phyloP scores from a whole-genome alignment of 768 basidiomycete species.

The Psilocybe cubensis region DNA sequence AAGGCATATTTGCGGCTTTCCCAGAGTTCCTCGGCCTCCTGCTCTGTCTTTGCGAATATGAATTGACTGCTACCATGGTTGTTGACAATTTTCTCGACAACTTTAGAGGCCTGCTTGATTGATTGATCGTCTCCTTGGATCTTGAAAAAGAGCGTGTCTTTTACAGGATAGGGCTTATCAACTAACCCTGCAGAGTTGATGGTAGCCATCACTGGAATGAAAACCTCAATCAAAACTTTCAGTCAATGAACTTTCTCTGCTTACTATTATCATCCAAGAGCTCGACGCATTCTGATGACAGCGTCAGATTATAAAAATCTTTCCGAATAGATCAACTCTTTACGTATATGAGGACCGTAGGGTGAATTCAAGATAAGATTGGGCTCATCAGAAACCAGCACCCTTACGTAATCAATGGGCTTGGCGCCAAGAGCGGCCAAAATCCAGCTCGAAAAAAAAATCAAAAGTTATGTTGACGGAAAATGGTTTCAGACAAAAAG shows the following conservation, averaged over 20 bases:
- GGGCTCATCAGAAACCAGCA: too few relatives aligned
- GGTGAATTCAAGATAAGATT: constrained; percentile 73
- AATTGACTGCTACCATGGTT: constrained; percentile 72
- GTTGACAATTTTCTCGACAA: constrained; percentile 63
- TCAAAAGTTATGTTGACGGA: too few relatives aligned
- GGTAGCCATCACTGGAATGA: constrained; percentile 68
- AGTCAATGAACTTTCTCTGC: constrained; percentile 16
- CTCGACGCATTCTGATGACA: constrained; percentile 77
- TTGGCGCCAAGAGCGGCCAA: too few relatives aligned
- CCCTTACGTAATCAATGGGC: too few relatives aligned
- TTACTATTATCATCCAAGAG: constrained; percentile 77
- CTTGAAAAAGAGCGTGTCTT: constrained; percentile 90
- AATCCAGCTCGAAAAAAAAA: too few relatives aligned
- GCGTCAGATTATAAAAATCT: neutral
- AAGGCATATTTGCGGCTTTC: constrained; percentile 85
- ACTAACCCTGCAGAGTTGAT: constrained; percentile 70
- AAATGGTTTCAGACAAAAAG: too few relatives aligned
- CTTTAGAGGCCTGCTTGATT: constrained; percentile 59
- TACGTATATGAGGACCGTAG: constrained; percentile 75
- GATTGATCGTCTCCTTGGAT: constrained; percentile 75
- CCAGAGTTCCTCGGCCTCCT: constrained; percentile 82
- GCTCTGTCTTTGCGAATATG: constrained; percentile 71
- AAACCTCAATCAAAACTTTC: neutral
- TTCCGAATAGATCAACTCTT: constrained; percentile 27
- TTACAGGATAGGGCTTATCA: constrained; percentile 63